A percentile compares a stretch with the other conserved stretches of the same genome.
These are phyloP conservation scores for Sugiyamaella smithiae DNA, from an alignment of 805 yeast species.

Conservation along the genomic window DNA sequence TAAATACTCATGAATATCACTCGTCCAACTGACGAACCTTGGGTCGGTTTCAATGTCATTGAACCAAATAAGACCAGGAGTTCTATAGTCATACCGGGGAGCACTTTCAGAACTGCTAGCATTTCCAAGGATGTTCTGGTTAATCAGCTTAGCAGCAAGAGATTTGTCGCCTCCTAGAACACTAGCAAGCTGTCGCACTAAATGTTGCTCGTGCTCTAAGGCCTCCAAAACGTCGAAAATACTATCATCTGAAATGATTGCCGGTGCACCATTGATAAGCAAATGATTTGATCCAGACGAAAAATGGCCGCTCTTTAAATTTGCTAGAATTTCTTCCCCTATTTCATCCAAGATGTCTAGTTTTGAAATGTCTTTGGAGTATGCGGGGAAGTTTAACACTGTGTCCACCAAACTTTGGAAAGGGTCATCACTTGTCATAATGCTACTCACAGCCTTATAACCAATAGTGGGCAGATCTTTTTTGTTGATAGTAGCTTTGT, in stretches of 20 bases:
- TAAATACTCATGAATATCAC: slow-evolving; percentile 48
- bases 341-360: slow-evolving; percentile 18
- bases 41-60: slow-evolving; percentile 72
- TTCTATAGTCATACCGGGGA: slow-evolving; percentile 36
- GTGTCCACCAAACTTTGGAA: slow-evolving; percentile 41
- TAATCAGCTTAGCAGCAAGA: slow-evolving; percentile 32
- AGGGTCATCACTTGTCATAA: slow-evolving; percentile 35
- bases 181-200: slow-evolving; percentile 23
- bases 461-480: slow-evolving; percentile 30
- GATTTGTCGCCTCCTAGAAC: not conserved
- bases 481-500: slow-evolving; percentile 24
- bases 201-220: slow-evolving; percentile 39
- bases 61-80: slow-evolving; percentile 56
- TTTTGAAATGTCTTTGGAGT: slow-evolving; percentile 41
- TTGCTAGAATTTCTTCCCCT: slow-evolving; percentile 26
- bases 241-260: slow-evolving; percentile 42
- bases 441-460: slow-evolving; percentile 33
- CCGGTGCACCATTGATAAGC: slow-evolving; percentile 66
- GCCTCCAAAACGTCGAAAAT: slow-evolving; percentile 34
- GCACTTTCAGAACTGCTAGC: slow-evolving; percentile 10
- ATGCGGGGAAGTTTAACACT: slow-evolving; percentile 55
- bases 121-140: slow-evolving; percentile 22
- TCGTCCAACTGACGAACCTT: slow-evolving; percentile 47
- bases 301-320: slow-evolving; percentile 21
- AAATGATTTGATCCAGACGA: slow-evolving; percentile 37